Evolutionary conservation across 78 protist species (phyloP).

Genomic region (Speleostelium caveatum): DNA sequence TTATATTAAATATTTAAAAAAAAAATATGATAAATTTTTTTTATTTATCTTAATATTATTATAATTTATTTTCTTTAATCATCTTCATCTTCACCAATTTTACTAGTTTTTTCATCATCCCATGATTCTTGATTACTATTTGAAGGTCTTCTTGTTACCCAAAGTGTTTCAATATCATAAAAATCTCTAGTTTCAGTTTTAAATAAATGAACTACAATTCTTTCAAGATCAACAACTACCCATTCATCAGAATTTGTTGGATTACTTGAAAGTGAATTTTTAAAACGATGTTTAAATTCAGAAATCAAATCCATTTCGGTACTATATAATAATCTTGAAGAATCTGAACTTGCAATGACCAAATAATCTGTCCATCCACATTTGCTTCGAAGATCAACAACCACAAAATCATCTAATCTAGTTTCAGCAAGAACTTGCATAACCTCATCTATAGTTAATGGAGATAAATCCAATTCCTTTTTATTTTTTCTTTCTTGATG

Average conservation of each 20-base stretch:
- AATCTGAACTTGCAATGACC: conserved; percentile 64
- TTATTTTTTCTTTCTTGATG: not conserved
- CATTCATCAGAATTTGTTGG: conserved; percentile 33
- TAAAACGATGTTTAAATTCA: conserved; percentile 6
- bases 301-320: conserved; percentile 35
- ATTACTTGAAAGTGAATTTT: not conserved
- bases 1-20: too few species aligned
- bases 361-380: conserved; percentile 40
- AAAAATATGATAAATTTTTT: not conserved
- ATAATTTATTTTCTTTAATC: not conserved
- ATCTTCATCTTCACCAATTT: conserved; percentile 6
- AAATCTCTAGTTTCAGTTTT: conserved; percentile 53
- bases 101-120: conserved; percentile 68
- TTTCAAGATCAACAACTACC: conserved; percentile 28
- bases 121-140: conserved; percentile 30
- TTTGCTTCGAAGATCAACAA: conserved; percentile 31
- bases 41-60: too few species aligned
- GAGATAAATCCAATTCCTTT: not conserved
- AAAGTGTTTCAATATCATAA: conserved; percentile 68
- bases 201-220: conserved; percentile 39
- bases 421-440: conserved; percentile 44
- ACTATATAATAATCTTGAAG: conserved; percentile 23
- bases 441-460: conserved; percentile 16
- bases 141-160: conserved; percentile 43
- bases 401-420: conserved; percentile 55